A percentile compares a stretch with the other conserved stretches of the same genome.
Evolutionary conservation across 495 filamentous ascomycete genomes (phyloP).

Genomic region (Daldinia grandis): DNA sequence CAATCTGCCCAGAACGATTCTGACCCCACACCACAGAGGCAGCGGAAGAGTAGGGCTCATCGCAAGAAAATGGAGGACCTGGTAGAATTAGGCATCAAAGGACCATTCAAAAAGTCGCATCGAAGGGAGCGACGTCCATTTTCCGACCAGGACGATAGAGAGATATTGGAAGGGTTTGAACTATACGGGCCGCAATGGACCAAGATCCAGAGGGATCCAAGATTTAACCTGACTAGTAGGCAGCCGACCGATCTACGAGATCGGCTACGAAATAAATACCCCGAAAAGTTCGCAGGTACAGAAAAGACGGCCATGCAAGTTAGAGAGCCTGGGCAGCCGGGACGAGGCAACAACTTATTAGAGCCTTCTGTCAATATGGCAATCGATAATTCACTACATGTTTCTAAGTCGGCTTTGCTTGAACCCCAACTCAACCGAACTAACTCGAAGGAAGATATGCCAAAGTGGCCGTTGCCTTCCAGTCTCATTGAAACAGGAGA

Average conservation of each 20-base stretch:
- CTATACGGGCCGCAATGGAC: constrained; percentile 83
- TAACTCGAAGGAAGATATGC: constrained; percentile 54
- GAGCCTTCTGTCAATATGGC: constrained; percentile 53
- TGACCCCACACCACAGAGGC: constrained; percentile 42
- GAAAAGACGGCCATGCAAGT: constrained; percentile 66
- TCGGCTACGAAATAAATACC: constrained; percentile 81
- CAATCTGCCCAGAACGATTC: constrained; percentile 41
- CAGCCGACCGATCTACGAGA: constrained; percentile 84
- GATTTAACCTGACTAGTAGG: constrained; percentile 70
- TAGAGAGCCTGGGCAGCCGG: constrained; percentile 44
- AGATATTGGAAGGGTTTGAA: constrained; percentile 77
- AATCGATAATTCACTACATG: constrained; percentile 47
- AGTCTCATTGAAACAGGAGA: constrained; percentile 47
- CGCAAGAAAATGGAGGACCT: constrained; percentile 65
- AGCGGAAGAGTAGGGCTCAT: constrained; percentile 60
- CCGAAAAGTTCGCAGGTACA: constrained; percentile 62
- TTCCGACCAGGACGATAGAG: constrained; percentile 76
- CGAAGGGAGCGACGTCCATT: constrained; percentile 69
- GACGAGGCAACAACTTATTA: constrained; percentile 43
- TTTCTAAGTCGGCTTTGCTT: constrained; percentile 42
- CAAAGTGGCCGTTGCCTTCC: constrained; percentile 43
- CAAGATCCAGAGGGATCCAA: constrained; percentile 75
- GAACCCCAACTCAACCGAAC: constrained; percentile 52
- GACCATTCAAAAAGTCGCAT: constrained; percentile 62
- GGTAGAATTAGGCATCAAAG: constrained; percentile 63